phyloP scores from a whole-genome alignment of 495 filamentous ascomycete species.

The Xylaria flabelliformis region DNA sequence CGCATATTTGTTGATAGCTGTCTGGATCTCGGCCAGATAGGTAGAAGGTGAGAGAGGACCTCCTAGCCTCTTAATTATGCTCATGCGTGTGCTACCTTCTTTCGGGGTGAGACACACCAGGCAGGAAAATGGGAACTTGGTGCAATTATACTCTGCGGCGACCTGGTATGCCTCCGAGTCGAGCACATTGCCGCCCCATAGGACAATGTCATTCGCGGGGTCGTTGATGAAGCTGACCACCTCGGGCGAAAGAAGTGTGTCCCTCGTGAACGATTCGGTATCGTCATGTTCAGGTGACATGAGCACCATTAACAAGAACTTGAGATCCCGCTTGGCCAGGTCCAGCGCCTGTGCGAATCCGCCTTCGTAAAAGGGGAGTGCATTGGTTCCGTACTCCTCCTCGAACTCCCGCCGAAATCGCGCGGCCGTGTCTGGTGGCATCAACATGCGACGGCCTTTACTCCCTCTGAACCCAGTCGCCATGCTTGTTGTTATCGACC shows the following conservation, averaged over 20 bases:
- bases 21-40: conserved; percentile 74
- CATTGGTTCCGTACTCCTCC: conserved; percentile 80
- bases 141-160: conserved; percentile 77
- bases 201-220: conserved; percentile 72
- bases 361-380: conserved; percentile 77
- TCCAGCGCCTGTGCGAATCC: conserved; percentile 92
- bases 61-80: conserved; percentile 74
- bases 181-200: conserved; percentile 91
- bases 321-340: conserved; percentile 84
- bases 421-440: conserved; percentile 84
- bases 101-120: conserved; percentile 83
- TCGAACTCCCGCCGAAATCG: conserved; percentile 91
- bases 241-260: conserved; percentile 79
- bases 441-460: conserved; percentile 72
- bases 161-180: conserved; percentile 96
- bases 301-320: conserved; percentile 84
- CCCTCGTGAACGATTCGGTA: conserved; percentile 78
- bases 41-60: conserved; percentile 70
- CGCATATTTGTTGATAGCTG: conserved; percentile 71
- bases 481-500: conserved; percentile 62
- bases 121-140: conserved; percentile 88
- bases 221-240: conserved; percentile 75
- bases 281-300: conserved; percentile 93
- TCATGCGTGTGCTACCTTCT: conserved; percentile 84
- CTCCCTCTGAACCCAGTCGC: conserved; percentile 66